Base-by-base conservation (phyloP, 2,329 filamentous ascomycete genomes). In the Mycogone perniciosa region DNA sequence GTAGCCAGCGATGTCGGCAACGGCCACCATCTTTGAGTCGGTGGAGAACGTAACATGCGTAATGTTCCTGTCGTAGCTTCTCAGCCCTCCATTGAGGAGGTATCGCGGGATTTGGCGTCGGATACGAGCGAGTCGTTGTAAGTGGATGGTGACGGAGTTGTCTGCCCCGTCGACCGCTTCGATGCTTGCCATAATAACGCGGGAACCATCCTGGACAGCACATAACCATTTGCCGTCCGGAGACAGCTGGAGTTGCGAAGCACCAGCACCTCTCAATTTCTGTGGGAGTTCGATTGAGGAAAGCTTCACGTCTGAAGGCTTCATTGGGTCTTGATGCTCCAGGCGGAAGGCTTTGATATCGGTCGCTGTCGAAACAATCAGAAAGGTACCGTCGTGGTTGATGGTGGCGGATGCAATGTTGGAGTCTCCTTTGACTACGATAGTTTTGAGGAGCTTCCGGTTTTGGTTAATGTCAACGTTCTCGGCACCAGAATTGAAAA, bases 1-100 rank as follows among this genome's bases (percentile, higher is more conserved):
- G 67, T 85, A 89, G 40, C 93, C 93, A 40, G 86, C 84, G 47
- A 96, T 70, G 65, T 96, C 92, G 44, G 86, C 84, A 31, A 84
- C 81, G 7, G 86, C 90, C 43, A 97, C 72, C 55, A 95, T 80
- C 57, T 79, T 82, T 64, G 88, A 89, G 64, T 96, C 86, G 5
- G 84, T 75, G 7, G 90, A 91, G 67, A 97, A 96, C 2, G 84
- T 76, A 29, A 85, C 67, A 48, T 88, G 85, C 34, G 80, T 84
- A 57, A 97, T 83, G 41, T 77, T 85, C 64, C 86, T 80, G 56
- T 89, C 82, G 68, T 96, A 97, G 29, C 72, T 71, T n/a, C 85
- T 86, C 48, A 89, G 75, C 6, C 84, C 82, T 31, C 86, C 84
- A 48, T 86, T 77, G 11, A 75, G 75, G 51, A 72, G 69, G 60